Base-by-base conservation (phyloP, 1,284 basidiomycete species). In the Phellopilus nigrolimitatus region DNA sequence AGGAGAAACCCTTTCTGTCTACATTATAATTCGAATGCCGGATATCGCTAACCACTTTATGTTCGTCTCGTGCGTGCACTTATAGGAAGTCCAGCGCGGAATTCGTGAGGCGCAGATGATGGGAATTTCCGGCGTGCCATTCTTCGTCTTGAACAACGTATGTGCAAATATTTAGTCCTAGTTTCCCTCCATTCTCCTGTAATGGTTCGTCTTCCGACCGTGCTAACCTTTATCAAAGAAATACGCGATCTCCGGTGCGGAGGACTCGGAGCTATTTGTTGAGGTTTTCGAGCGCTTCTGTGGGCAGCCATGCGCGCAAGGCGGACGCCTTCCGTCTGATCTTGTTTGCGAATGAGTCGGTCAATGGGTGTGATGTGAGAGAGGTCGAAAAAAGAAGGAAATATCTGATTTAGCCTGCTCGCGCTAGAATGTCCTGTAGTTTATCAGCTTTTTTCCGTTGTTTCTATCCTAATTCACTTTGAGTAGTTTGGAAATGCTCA, bases 81-180 rank as follows among this genome's bases (percentile, higher is more conserved):
- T 17, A 22, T 25, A 54, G 49, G 53, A 55, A 24, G 53, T 55
- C 24, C 40, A 42, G 21, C 24, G 21, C 8, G 53, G 34, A 10
- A 55, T 51, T 36, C 19, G 33, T 15, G 43, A 50, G 17, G 31
- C 49, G 13, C 42, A 51, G 36, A 22, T 28, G 12, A 50, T 51
- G 48, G 53, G 53, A 8, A 44, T 55, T 9, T 34, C 48, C 12
- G 53, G 53, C 19, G 53, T 55, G 12, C 53, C 53, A 22, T 51
- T 50, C 53, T 55, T 55, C 31, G 36, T 55, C 24, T 37, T 55
- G 15, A 51, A 55, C 28, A 55, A 51, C 31, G 53, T 50, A 31
- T 8, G 52, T 17, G 9, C 24, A 37, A n/a, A 8, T 24, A 5
- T 25, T 10, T 42, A 21, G 5, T 43, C 9, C 9, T 12, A 7